A percentile compares a stretch with the other conserved stretches of the same genome.
phyloP scores from a whole-genome alignment of 2,329 filamentous ascomycete genomes.

The Cordyceps tenuipes region DNA sequence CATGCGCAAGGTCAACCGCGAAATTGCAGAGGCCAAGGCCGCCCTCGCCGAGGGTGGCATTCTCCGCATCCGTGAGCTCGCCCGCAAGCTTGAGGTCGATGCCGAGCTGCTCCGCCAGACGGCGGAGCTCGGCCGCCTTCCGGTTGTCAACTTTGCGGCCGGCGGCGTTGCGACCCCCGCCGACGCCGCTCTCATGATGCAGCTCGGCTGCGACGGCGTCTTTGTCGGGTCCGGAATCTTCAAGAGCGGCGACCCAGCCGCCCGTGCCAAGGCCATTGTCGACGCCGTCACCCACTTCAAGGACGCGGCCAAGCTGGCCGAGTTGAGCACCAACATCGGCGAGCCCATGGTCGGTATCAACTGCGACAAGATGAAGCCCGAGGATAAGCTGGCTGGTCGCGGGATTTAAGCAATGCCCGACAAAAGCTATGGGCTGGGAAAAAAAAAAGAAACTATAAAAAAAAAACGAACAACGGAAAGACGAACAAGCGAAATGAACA shows the following conservation, averaged over 20 bases:
- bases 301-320: slow-evolving; percentile 75
- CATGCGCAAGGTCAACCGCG: slow-evolving; percentile 79
- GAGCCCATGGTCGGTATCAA: slow-evolving; percentile 98
- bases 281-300: slow-evolving; percentile 86
- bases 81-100: slow-evolving; percentile 73
- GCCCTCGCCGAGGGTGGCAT: slow-evolving; percentile 53
- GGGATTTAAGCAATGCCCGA: slow-evolving; percentile 58
- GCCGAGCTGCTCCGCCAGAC: slow-evolving; percentile 76
- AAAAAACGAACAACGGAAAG: neutral
- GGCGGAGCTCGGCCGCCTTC: slow-evolving; percentile 76
- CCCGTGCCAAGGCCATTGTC: slow-evolving; percentile 90
- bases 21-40: slow-evolving; percentile 73
- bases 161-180: slow-evolving; percentile 99
- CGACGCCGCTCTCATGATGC: slow-evolving; percentile 96
- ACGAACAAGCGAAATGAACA: neutral
- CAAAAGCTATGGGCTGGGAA: neutral
- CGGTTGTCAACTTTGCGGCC: slow-evolving; percentile 95
- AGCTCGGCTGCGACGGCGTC: slow-evolving; percentile 93
- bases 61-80: slow-evolving; percentile 56
- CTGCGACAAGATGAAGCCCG: slow-evolving; percentile 65
- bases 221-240: slow-evolving; percentile 97
- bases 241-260: slow-evolving; percentile 85
- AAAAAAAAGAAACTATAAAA: neutral
- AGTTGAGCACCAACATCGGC: slow-evolving; percentile 82
- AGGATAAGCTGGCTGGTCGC: slow-evolving; percentile 74